phyloP scores from a whole-genome alignment of 73 alveolate genomes.

The Vitrella brassicaformis region DNA sequence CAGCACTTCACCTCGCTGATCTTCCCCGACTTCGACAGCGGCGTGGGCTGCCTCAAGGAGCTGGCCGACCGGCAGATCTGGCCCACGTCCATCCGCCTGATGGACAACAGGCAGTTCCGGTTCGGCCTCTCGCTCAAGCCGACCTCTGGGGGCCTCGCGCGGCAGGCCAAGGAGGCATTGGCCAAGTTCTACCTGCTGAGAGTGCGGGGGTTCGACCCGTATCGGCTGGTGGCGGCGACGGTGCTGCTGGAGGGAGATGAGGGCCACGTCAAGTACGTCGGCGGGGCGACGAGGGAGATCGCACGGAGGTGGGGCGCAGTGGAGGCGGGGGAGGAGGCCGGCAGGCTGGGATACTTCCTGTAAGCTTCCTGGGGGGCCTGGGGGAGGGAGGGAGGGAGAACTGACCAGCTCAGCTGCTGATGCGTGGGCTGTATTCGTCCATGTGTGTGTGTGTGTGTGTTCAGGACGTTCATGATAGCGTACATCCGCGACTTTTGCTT shows the following conservation, averaged over 20 bases:
- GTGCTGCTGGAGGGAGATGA: constrained; percentile 66
- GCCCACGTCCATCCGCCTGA: constrained; percentile 43
- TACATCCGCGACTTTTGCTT: constrained; percentile 71
- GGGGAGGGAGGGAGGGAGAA: too few relatives aligned
- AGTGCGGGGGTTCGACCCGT: constrained; percentile 65
- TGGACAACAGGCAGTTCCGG: constrained; percentile 67
- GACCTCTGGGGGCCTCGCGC: constrained; percentile 33
- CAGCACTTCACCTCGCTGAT: constrained; percentile 9
- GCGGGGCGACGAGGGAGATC: constrained; percentile 14
- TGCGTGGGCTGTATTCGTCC: too few relatives aligned
- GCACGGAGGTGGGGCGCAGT: constrained; percentile 60
- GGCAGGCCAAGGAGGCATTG: constrained; percentile 53
- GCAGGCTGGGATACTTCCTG: constrained; percentile 72
- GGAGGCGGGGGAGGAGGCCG: constrained; percentile 80
- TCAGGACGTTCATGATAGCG: constrained; percentile 78
- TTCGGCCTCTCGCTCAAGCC: constrained; percentile 72
- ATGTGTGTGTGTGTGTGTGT: too few relatives aligned
- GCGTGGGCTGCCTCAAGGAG: constrained; percentile 12
- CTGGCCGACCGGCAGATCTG: not conserved
- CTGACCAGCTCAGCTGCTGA: too few relatives aligned
- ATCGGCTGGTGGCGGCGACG: constrained; percentile 62
- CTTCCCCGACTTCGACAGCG: constrained; percentile 24
- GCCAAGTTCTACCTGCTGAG: constrained; percentile 58
- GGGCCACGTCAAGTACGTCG: constrained; percentile 25
- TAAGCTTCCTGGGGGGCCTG: too few relatives aligned